Base-by-base conservation (phyloP, 2,329 filamentous ascomycete species). In the Exserohilum rostratum region DNA sequence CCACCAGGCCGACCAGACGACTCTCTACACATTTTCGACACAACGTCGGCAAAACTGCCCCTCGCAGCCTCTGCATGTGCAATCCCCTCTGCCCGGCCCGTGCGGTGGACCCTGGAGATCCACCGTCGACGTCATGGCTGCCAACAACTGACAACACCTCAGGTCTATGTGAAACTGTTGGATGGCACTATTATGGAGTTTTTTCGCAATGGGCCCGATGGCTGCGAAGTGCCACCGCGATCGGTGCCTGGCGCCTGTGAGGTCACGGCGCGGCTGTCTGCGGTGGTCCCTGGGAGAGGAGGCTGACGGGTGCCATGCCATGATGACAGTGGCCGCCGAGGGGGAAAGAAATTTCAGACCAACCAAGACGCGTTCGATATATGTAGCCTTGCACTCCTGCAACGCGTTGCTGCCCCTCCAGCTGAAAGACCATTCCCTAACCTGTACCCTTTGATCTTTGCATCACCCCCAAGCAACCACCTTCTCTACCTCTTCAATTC, bases 71-170 rank as follows among this genome's bases (percentile, higher is more conserved):
- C 22, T 5, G 18, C 29, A 18, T 15, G 15, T 13, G 15, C 15
- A 27, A 13, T 12, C 10, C 22, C 35, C 17, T 17, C 43, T 34
- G 40, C 37, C 58, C 61, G 55, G 64, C 57, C 60, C 55, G 45
- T 45, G 25, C 35, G 10, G 63, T 64, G 65, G 65, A 63, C 60
- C 60, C 61, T 60, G 64, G 61, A 27, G 18, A 39, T 65, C 65
- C 69, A 69, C 68, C 33, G 15, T 11, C 64, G 64, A 70, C 67
- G 68, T 70, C 67, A 71, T 68, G 27, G 51, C 46, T 53, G 57
- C 50, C 58, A 57, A 48, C 50, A 30, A 52, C 33, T 50, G 49
- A 50, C 55, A 56, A 51, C 55, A 55, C 46, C 51, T 46, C 50
- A 39, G 42, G 46, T 27, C 31, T 44, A 53, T 35, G 50, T 66